A percentile compares a stretch with the other conserved stretches of the same genome.
Evolutionary conservation across 192 early-diverging fungal species (phyloP).

Genomic region (Pilaira anomala): DNA sequence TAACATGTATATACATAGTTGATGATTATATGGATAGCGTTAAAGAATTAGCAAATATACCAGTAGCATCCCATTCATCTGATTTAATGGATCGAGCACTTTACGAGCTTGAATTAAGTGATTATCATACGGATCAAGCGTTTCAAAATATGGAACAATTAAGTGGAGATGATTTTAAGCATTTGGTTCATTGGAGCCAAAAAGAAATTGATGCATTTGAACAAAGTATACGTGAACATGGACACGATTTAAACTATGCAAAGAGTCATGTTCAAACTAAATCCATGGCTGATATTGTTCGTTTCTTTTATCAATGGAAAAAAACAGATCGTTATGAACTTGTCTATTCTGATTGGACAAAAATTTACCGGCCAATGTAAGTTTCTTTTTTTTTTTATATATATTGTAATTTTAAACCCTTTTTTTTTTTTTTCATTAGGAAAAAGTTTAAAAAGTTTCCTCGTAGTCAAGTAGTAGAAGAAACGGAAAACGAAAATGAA

Average conservation of each 20-base stretch:
- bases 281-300: slow-evolving; percentile 54
- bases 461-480: slow-evolving; percentile 1
- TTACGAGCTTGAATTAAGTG: slow-evolving; percentile 43
- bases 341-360: slow-evolving; percentile 61
- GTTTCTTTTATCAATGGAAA: slow-evolving; percentile 61
- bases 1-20: slow-evolving; percentile 22
- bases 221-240: slow-evolving; percentile 56
- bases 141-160: slow-evolving; percentile 46
- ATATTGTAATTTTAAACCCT: not conserved
- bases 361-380: slow-evolving; percentile 55
- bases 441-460: slow-evolving; percentile 44
- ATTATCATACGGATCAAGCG: slow-evolving; percentile 58
- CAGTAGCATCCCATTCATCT: slow-evolving; percentile 47
- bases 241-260: slow-evolving; percentile 64
- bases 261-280: slow-evolving; percentile 35
- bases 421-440: no score
- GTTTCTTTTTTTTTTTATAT: no score
- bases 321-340: slow-evolving; percentile 55
- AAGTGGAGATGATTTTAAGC: slow-evolving; percentile 45
- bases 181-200: slow-evolving; percentile 53
- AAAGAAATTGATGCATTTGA: slow-evolving; percentile 57
- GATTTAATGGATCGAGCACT: slow-evolving; percentile 68
- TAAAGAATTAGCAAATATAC: slow-evolving; percentile 26
- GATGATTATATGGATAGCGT: slow-evolving; percentile 43
- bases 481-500: not conserved